A percentile compares a stretch with the other conserved stretches of the same genome.
Evolutionary conservation across 2,329 filamentous ascomycete genomes (phyloP).

Genomic region (Drechslerella coelobrocha): DNA sequence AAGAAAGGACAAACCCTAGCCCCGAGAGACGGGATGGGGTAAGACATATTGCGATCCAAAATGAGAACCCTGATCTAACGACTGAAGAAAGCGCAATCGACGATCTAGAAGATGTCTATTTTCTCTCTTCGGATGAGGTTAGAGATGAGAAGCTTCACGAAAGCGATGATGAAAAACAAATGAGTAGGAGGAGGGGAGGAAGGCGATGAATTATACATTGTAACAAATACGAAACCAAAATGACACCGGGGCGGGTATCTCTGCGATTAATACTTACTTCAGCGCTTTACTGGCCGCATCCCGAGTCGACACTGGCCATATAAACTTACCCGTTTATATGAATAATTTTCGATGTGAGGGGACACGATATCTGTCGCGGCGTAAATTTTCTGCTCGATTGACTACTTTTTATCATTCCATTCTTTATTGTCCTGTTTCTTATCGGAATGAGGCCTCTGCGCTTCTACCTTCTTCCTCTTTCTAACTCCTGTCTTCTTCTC

Average conservation of each 20-base stretch:
- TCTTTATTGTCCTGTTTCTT: background rate
- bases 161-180: background rate
- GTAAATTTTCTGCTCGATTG: background rate
- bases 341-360: constrained; percentile 1
- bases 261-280: background rate
- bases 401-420: background rate
- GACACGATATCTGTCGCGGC: background rate
- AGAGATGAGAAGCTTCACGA: no score
- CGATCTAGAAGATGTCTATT: no score
- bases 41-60: background rate
- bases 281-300: background rate
- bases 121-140: no score
- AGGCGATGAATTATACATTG: background rate
- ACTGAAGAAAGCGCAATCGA: no score
- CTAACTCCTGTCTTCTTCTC: background rate
- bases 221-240: no score
- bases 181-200: background rate
- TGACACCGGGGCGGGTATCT: no score
- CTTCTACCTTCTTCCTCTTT: background rate
- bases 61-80: no score
- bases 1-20: background rate
- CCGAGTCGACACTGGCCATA: background rate
- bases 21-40: background rate
- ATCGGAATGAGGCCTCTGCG: background rate
- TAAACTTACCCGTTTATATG: background rate